Conservation (phyloP, 2,329 filamentous ascomycete species). For the Oidium heveae region DNA sequence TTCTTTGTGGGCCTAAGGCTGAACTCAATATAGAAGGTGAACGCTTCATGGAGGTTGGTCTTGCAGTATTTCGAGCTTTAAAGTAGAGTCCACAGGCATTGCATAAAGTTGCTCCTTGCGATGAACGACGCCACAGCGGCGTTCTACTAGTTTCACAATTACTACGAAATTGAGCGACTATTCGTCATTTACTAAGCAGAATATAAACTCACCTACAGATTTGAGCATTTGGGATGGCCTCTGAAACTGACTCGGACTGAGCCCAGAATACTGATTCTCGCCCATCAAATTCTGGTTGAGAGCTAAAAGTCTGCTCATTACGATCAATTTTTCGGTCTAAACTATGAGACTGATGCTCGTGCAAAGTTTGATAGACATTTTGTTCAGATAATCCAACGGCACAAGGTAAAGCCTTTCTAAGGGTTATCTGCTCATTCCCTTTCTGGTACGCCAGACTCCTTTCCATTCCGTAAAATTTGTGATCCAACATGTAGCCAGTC, state of each 20-base stretch:
- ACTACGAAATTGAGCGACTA: constrained; percentile 22
- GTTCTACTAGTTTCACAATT: constrained; percentile 91
- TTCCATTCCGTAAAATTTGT: constrained; percentile 8
- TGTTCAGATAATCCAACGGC: constrained; percentile 8
- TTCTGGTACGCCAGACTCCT: constrained; percentile 5
- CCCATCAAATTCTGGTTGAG: not conserved
- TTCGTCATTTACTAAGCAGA: not conserved
- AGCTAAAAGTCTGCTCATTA: not conserved
- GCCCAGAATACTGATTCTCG: not conserved
- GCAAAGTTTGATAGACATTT: constrained; percentile 3
- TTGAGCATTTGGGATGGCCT: constrained; percentile 26
- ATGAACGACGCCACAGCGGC: constrained; percentile 81
- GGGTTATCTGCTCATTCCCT: constrained; percentile 7
- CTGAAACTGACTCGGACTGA: not conserved
- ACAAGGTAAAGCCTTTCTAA: constrained; percentile 4
- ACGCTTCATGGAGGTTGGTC: constrained; percentile 76
- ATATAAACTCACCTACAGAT: constrained; percentile 37
- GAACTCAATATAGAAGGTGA: constrained; percentile 24
- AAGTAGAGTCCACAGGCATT: constrained; percentile 91
- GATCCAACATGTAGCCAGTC: constrained; percentile 12
- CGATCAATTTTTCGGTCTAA: not conserved
- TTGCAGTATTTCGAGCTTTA: constrained; percentile 75
- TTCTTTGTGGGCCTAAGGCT: constrained; percentile 7
- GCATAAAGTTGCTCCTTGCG: constrained; percentile 82
- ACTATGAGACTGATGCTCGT: not conserved